phyloP scores from a whole-genome alignment of 306 rosid genomes.

The Cucurbita ficifolia region DNA sequence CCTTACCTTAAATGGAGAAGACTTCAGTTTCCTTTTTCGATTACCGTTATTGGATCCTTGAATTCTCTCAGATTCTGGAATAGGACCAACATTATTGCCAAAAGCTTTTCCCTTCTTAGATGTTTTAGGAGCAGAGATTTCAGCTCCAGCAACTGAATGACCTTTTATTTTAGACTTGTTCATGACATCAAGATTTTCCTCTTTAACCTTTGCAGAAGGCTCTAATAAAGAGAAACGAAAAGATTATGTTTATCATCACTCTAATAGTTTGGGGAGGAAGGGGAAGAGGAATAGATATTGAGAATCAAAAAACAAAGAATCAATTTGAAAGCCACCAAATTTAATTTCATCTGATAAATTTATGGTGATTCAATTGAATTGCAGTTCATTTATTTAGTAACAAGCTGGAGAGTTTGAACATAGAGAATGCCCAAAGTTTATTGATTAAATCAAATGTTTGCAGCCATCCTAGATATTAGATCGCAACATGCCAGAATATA shows the following conservation, averaged over 20 bases:
- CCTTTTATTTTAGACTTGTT: conserved; percentile 38
- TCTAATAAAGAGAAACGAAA: conserved; percentile 29
- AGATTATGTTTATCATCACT: conserved; percentile 6
- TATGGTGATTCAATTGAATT: background rate
- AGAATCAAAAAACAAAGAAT: background rate
- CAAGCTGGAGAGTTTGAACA: background rate
- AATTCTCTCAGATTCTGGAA: conserved; percentile 27
- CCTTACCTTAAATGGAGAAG: conserved; percentile 36
- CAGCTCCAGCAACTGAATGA: conserved; percentile 24
- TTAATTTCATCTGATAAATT: conserved; percentile 1
- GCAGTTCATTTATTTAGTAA: background rate
- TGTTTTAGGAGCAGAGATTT: conserved; percentile 19
- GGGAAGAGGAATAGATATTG: background rate
- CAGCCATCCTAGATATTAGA: background rate
- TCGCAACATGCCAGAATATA: background rate
- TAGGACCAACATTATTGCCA: conserved; percentile 20
- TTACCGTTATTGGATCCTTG: conserved; percentile 27
- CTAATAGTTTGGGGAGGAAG: background rate
- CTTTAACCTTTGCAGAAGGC: conserved; percentile 38
- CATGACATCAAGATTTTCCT: conserved; percentile 24
- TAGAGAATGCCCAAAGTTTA: background rate
- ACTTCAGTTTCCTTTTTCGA: conserved; percentile 49
- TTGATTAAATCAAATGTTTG: background rate
- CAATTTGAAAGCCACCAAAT: background rate
- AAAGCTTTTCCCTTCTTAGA: conserved; percentile 26